These are phyloP conservation scores for Pseudonectria buxi DNA, from an alignment of 2,329 filamentous ascomycete genomes.

Conservation along the genomic window DNA sequence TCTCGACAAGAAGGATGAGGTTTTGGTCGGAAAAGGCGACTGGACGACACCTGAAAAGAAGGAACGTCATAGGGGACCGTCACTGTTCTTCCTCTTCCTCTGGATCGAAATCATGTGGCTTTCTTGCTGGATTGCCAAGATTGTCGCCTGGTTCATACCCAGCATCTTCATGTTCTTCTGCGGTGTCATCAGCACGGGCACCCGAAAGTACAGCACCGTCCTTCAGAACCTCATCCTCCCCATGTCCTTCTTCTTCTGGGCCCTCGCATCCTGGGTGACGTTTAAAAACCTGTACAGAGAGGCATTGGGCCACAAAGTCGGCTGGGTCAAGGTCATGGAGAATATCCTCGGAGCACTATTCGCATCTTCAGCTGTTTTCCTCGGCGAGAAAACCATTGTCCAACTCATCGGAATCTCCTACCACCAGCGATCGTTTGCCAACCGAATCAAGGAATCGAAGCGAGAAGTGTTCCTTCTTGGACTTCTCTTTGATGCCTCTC, in stretches of 20 bases:
- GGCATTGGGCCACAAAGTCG: slow-evolving; percentile 26
- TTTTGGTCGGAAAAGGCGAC: slow-evolving; percentile 10
- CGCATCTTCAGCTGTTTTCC: slow-evolving; percentile 61
- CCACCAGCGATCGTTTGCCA: slow-evolving; percentile 76
- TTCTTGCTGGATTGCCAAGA: slow-evolving; percentile 59
- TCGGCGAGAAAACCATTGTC: slow-evolving; percentile 71
- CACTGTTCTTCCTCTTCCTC: slow-evolving; percentile 56
- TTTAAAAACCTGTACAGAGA: slow-evolving; percentile 49
- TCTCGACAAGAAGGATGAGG: slow-evolving; percentile 25
- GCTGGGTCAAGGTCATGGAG: slow-evolving; percentile 53
- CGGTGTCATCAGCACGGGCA: slow-evolving; percentile 62
- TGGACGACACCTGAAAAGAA: slow-evolving; percentile 1
- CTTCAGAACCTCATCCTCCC: slow-evolving; percentile 58
- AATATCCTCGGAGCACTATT: slow-evolving; percentile 61
- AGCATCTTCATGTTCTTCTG: slow-evolving; percentile 60
- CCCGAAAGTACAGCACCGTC: slow-evolving; percentile 63
- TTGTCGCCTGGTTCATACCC: slow-evolving; percentile 55
- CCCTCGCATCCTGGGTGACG: slow-evolving; percentile 54
- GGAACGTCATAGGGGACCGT: slow-evolving; percentile 31
- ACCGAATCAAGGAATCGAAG: slow-evolving; percentile 84
- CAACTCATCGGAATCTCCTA: slow-evolving; percentile 82
- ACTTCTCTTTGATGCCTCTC: slow-evolving; percentile 83
- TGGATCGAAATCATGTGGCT: slow-evolving; percentile 66
- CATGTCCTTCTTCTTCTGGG: slow-evolving; percentile 63
- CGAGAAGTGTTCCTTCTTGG: slow-evolving; percentile 74